Conservation (phyloP, 2,329 filamentous ascomycete species). For the Leptographium galeiforme region DNA sequence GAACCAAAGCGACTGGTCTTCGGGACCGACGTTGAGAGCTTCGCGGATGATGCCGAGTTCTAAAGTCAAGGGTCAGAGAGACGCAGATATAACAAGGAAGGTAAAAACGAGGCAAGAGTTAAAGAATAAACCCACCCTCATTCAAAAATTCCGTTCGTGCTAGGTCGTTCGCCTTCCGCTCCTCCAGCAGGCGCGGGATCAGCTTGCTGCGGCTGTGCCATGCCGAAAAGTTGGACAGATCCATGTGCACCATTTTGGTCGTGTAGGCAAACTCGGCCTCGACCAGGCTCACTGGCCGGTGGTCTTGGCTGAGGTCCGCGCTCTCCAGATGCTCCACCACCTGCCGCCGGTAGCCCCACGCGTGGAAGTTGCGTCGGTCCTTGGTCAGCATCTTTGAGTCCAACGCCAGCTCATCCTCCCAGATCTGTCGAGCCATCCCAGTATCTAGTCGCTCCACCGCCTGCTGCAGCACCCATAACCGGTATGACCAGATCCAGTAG, state of each 20-base stretch:
- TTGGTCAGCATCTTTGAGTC: conserved; percentile 77
- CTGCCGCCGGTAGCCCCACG: conserved; percentile 79
- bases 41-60: conserved; percentile 66
- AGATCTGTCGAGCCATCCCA: conserved; percentile 48
- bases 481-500: conserved; percentile 99
- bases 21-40: conserved; percentile 76
- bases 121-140: conserved; percentile 33
- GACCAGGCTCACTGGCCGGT: conserved; percentile 43
- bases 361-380: conserved; percentile 89
- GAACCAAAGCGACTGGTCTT: conserved; percentile 94
- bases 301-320: conserved; percentile 19
- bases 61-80: conserved; percentile 10
- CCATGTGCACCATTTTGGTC: conserved; percentile 69
- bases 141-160: conserved; percentile 59
- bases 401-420: conserved; percentile 72
- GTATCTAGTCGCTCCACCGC: conserved; percentile 50
- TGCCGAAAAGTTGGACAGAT: conserved; percentile 91
- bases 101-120: no score
- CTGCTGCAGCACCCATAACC: conserved; percentile 69
- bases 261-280: conserved; percentile 83
- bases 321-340: conserved; percentile 67
- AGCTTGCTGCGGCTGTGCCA: conserved; percentile 87
- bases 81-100: background rate
- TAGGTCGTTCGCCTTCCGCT: conserved; percentile 49
- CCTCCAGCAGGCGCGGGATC: conserved; percentile 61